Percentiles rank a stretch among this genome's conserved stretches.
Conservation (phyloP, 2,329 filamentous ascomycete genomes). For the Beauveria medogensis region DNA sequence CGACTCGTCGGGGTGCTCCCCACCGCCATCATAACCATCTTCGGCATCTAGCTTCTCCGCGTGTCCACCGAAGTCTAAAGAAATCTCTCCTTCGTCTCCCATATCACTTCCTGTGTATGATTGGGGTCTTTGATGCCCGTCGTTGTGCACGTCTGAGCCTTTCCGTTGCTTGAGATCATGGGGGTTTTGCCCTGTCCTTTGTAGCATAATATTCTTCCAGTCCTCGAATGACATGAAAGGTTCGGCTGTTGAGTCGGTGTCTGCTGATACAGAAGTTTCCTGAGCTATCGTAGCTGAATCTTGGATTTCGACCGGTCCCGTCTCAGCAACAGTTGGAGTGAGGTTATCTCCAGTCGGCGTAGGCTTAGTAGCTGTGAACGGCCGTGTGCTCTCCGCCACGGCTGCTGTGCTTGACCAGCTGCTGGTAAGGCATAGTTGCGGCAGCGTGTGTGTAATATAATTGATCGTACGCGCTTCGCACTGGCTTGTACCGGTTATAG, state of each 20-base stretch:
- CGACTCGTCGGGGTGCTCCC: slow-evolving; percentile 28
- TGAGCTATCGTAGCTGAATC: background rate
- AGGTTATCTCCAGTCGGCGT: background rate
- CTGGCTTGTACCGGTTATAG: slow-evolving; percentile 6
- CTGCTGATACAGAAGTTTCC: background rate
- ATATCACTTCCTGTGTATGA: slow-evolving; percentile 63
- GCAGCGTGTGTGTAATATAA: slow-evolving; percentile 71
- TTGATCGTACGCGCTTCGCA: slow-evolving; percentile 63
- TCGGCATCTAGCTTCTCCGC: slow-evolving; percentile 14
- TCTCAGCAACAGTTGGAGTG: background rate
- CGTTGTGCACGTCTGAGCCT: slow-evolving; percentile 37
- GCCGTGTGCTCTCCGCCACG: slow-evolving; percentile 14
- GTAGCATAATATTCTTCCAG: slow-evolving; percentile 92
- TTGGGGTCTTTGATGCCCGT: slow-evolving; percentile 41
- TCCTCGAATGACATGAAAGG: slow-evolving; percentile 95
- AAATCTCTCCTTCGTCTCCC: slow-evolving; percentile 83
- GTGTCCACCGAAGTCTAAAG: slow-evolving; percentile 38
- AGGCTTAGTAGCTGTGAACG: slow-evolving; percentile 4
- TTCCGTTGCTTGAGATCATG: slow-evolving; percentile 59
- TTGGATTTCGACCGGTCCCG: background rate
- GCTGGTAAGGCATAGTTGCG: slow-evolving; percentile 67
- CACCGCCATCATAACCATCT: slow-evolving; percentile 4
- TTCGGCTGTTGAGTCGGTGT: slow-evolving; percentile 19
- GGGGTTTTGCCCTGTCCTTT: slow-evolving; percentile 67
- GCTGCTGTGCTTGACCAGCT: slow-evolving; percentile 38